Base-by-base conservation (phyloP, 2,329 filamentous ascomycete species). In the Aspergillus sp. region DNA sequence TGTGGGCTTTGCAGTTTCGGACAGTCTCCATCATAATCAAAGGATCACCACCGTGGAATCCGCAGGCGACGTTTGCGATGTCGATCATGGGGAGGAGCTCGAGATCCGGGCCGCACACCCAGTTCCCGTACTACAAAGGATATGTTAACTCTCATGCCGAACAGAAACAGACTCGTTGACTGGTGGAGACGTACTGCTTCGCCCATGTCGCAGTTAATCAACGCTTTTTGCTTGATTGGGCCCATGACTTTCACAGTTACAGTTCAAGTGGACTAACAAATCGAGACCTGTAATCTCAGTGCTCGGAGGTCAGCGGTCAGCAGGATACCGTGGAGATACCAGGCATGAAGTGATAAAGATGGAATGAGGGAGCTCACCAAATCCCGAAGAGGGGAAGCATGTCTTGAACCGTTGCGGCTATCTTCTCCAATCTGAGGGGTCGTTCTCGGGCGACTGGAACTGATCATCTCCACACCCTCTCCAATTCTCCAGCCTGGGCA, bases 11-110 rank as follows among this genome's bases (percentile, higher is more conserved):
- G 68, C 81, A 84, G 16, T 78, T 72, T 9, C 71, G 72, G 10
- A 86, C 79, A 0, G 83, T 86, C 51, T 82, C 73, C 45, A 78
- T 71, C 83, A 87, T 87, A 49, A 85, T 83, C n/a, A 82, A 62
- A 0, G 84, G 83, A 54, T 87, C 84, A 38, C 82, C 80, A 9
- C 77, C 80, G 54, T 83, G 81, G 56, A 81, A 82, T 1, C 81
- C 82, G 61, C 82, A 86, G 8, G 83, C 83, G 26, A 86, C 71
- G 58, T 86, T 86, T 16, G 82, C 83, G 60, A 81, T 78, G 61
- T 85, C 82, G 57, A 86, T 83, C 40, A 83, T 68, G 2, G 79
- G 79, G 53, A 86, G 81, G 13, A 86, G 68, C 51, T 85, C 81
- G 45, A 82, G 78, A 56, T 86, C 83, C 3, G 82, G 82, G 16